Evolutionary conservation across 257 asterid genomes (phyloP).

Genomic region (Avicennia marina): DNA sequence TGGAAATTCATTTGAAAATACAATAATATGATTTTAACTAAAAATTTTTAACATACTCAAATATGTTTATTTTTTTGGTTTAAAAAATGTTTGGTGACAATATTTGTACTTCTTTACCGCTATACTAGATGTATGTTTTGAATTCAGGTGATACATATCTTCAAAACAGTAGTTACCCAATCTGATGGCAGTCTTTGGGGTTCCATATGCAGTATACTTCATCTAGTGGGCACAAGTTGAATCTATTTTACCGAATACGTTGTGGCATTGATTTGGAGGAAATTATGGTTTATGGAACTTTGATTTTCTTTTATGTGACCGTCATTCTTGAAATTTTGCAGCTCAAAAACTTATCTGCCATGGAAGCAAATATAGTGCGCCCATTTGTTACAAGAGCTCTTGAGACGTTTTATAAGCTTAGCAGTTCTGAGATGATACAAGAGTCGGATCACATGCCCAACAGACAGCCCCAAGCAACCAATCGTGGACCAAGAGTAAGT

Average conservation of each 20-base stretch:
- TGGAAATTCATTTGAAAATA: too few species aligned
- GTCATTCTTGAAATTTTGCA: conserved; percentile 32
- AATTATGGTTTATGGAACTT: conserved; percentile 3
- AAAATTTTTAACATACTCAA: too few species aligned
- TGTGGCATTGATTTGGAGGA: too few species aligned
- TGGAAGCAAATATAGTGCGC: conserved; percentile 94
- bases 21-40: too few species aligned
- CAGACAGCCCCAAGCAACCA: conserved; percentile 64
- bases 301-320: conserved; percentile 3
- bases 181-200: conserved; percentile 10
- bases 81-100: too few species aligned
- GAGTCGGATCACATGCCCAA: conserved; percentile 47
- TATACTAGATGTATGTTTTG: too few species aligned
- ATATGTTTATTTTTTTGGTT: too few species aligned
- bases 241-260: too few species aligned
- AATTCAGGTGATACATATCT: too few species aligned
- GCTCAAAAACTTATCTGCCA: conserved; percentile 89
- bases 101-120: too few species aligned
- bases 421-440: conserved; percentile 73
- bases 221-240: neutral
- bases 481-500: conserved; percentile 84
- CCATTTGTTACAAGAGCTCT: conserved; percentile 87
- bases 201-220: neutral
- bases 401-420: conserved; percentile 64
- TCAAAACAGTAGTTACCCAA: too few species aligned